These are phyloP conservation scores for Trichophaea hybrida DNA, from an alignment of 2,329 filamentous ascomycete species.

Conservation along the genomic window DNA sequence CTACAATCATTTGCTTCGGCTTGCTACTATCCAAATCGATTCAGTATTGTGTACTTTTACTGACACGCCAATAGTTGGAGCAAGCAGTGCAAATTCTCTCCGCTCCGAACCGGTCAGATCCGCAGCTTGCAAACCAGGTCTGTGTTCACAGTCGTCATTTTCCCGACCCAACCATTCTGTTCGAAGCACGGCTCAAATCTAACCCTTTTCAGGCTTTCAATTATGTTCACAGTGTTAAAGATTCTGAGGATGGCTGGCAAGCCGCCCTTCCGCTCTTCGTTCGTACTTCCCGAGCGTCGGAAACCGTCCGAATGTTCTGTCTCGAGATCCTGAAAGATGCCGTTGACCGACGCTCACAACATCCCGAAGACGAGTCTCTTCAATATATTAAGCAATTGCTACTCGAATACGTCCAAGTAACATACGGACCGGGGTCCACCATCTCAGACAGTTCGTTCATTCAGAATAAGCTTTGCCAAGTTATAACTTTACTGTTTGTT, in stretches of 20 bases:
- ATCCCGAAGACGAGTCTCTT: constrained; percentile 61
- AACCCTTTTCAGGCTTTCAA: constrained; percentile 42
- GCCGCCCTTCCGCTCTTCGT: constrained; percentile 77
- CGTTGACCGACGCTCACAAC: constrained; percentile 47
- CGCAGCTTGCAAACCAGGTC: background rate
- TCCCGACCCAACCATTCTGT: too few relatives aligned
- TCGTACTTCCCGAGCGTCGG: constrained; percentile 57
- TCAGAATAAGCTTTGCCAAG: constrained; percentile 96
- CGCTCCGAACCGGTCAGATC: background rate
- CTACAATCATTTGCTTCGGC: background rate
- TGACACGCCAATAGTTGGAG: constrained; percentile 3
- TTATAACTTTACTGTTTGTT: constrained; percentile 83
- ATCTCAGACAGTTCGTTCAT: constrained; percentile 57
- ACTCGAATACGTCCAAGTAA: constrained; percentile 62
- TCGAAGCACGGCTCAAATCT: background rate
- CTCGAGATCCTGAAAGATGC: constrained; percentile 90
- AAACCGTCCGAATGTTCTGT: constrained; percentile 75
- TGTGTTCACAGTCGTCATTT: background rate
- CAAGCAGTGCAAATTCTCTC: constrained; percentile 1
- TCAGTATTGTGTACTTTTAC: background rate
- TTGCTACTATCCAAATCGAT: too few relatives aligned
- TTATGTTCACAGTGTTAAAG: constrained; percentile 62
- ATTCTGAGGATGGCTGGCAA: constrained; percentile 78
- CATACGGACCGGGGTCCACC: constrained; percentile 46
- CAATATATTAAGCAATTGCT: constrained; percentile 65